Percentiles rank a stretch among this genome's conserved stretches.
phyloP scores from a whole-genome alignment of 208 protist genomes.

The Acanthamoeba polyphaga region DNA sequence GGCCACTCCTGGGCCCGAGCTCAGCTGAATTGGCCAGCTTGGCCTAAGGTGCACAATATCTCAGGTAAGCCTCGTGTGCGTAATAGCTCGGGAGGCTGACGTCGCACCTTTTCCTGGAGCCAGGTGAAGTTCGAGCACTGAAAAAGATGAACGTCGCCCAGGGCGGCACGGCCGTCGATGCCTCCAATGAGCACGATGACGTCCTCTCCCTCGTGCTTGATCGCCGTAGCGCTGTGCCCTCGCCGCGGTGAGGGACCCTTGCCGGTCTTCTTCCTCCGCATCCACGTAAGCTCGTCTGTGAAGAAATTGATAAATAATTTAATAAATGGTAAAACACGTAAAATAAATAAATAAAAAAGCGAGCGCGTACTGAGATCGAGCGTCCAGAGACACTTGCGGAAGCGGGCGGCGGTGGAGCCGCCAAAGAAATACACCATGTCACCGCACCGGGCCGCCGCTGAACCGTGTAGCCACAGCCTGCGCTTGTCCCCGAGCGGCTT shows the following conservation, averaged over 20 bases:
- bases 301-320: background rate
- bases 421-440: slow-evolving; percentile 45
- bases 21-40: slow-evolving; percentile 1
- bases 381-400: slow-evolving; percentile 40
- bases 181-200: slow-evolving; percentile 41
- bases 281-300: slow-evolving; percentile 17
- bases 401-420: slow-evolving; percentile 24
- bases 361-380: background rate
- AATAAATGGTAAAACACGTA: background rate
- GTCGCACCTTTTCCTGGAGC: background rate
- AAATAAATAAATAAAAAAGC: background rate
- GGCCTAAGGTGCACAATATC: background rate
- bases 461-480: slow-evolving; percentile 34
- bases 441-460: background rate
- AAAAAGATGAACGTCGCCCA: slow-evolving; percentile 18
- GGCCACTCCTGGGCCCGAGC: background rate
- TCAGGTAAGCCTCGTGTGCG: background rate
- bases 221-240: slow-evolving; percentile 12
- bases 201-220: slow-evolving; percentile 35
- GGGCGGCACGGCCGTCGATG: slow-evolving; percentile 15
- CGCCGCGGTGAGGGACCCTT: slow-evolving; percentile 34
- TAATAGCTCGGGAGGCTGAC: background rate
- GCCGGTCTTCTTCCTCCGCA: slow-evolving; percentile 27
- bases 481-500: background rate
- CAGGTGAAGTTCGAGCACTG: slow-evolving; percentile 49